phyloP scores from a whole-genome alignment of 164 flowering plant species.

The Chimonanthus praecox region DNA sequence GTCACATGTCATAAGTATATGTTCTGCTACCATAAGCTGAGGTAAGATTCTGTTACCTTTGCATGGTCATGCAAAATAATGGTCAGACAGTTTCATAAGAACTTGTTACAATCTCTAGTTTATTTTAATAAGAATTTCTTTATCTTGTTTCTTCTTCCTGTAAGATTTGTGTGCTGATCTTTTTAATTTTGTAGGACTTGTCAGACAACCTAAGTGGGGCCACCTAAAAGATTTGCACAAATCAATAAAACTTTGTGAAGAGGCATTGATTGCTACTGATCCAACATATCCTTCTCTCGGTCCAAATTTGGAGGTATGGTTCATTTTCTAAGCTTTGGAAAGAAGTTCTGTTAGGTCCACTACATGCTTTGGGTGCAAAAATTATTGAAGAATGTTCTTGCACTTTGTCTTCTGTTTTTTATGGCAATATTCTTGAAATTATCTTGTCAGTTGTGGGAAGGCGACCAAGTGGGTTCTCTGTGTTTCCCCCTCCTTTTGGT shows the following conservation, averaged over 20 bases:
- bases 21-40: too few relatives aligned
- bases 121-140: background rate
- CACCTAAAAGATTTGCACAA: slow-evolving; percentile 84
- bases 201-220: slow-evolving; percentile 92
- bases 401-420: too few relatives aligned
- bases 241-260: slow-evolving; percentile 91
- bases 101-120: background rate
- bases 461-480: too few relatives aligned
- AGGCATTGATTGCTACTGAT: slow-evolving; percentile 67
- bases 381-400: too few relatives aligned
- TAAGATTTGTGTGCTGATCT: background rate
- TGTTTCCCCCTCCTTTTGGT: too few relatives aligned
- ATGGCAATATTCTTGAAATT: too few relatives aligned
- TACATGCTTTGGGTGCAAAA: too few relatives aligned
- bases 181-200: slow-evolving; percentile 45
- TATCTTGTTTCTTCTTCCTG: slow-evolving; percentile 1
- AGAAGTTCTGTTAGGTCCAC: background rate
- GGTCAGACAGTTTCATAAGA: background rate
- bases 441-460: too few relatives aligned
- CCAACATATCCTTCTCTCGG: slow-evolving; percentile 66
- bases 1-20: too few relatives aligned
- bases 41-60: too few relatives aligned
- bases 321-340: too few relatives aligned
- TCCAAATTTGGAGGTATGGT: slow-evolving; percentile 68
- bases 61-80: background rate